Evolutionary conservation across 1,284 basidiomycete species (phyloP).

Genomic region (Sporisorium graminicola): DNA sequence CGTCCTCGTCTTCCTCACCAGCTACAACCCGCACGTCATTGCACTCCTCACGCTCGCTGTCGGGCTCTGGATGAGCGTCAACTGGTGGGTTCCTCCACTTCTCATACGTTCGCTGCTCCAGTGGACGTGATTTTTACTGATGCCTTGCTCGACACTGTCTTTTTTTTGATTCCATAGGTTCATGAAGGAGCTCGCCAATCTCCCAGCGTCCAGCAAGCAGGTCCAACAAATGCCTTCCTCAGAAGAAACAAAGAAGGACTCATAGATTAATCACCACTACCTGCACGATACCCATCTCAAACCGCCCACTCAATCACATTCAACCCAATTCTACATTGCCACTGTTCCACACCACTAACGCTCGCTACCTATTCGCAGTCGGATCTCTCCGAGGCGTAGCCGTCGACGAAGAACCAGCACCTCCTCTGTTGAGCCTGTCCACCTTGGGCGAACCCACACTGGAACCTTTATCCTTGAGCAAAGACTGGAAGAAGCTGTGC

Average conservation of each 20-base stretch:
- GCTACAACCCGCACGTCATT: slow-evolving; percentile 69
- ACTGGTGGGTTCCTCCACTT: slow-evolving; percentile 66
- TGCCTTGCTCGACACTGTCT: neutral
- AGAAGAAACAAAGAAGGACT: slow-evolving; percentile 25
- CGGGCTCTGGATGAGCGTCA: slow-evolving; percentile 68
- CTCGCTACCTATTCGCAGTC: neutral
- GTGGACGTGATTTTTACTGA: neutral
- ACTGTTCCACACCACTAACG: neutral
- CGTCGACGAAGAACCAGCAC: neutral
- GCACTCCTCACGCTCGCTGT: slow-evolving; percentile 65
- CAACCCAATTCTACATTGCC: neutral
- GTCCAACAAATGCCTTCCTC: slow-evolving; percentile 53
- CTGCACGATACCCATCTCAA: neutral
- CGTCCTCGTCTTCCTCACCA: slow-evolving; percentile 64
- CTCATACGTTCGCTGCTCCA: neutral
- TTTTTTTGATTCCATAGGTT: slow-evolving; percentile 36
- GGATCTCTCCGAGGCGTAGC: slow-evolving; percentile 6
- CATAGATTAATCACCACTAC: slow-evolving; percentile 1
- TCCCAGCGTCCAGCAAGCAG: slow-evolving; percentile 46
- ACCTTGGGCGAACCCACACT: slow-evolving; percentile 29
- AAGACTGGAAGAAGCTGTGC: slow-evolving; percentile 65
- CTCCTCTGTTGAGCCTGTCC: slow-evolving; percentile 15
- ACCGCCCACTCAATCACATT: neutral
- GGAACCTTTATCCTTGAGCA: slow-evolving; percentile 45
- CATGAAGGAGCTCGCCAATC: slow-evolving; percentile 52